A percentile compares a stretch with the other conserved stretches of the same genome.
phyloP scores from a whole-genome alignment of 331 rosid species.

The Rosa hybrid region DNA sequence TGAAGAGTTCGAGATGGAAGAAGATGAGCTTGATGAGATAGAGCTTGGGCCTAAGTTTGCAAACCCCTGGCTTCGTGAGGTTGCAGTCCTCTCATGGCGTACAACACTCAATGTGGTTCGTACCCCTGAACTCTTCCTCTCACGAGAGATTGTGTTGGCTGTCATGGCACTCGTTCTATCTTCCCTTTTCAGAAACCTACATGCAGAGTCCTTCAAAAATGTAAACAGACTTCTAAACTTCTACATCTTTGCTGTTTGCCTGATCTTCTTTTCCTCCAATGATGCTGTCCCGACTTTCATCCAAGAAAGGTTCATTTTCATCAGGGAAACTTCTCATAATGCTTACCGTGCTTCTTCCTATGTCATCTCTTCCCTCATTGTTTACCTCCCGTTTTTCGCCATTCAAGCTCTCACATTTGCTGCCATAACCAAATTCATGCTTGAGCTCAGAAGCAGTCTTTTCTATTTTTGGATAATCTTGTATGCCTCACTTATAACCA shows the following conservation, averaged over 20 bases:
- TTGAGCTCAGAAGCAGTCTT: slow-evolving; percentile 47
- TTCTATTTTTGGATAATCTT: slow-evolving; percentile 67
- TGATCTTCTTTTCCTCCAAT: slow-evolving; percentile 90
- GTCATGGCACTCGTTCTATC: slow-evolving; percentile 85
- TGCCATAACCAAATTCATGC: slow-evolving; percentile 56
- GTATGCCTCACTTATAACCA: slow-evolving; percentile 77
- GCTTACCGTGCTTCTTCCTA: slow-evolving; percentile 91
- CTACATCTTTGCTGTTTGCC: slow-evolving; percentile 86
- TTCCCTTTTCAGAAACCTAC: slow-evolving; percentile 51
- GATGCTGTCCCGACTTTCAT: slow-evolving; percentile 93
- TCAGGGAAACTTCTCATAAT: slow-evolving; percentile 82
- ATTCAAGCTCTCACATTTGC: slow-evolving; percentile 84
- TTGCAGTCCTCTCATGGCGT: slow-evolving; percentile 73
- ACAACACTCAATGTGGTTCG: slow-evolving; percentile 71
- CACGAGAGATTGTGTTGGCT: slow-evolving; percentile 76
- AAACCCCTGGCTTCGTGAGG: slow-evolving; percentile 86
- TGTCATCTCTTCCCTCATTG: slow-evolving; percentile 77
- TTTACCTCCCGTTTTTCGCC: slow-evolving; percentile 88
- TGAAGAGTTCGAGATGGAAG: slow-evolving; percentile 52
- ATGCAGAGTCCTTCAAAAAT: slow-evolving; percentile 47
- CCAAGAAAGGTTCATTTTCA: slow-evolving; percentile 87
- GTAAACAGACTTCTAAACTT: slow-evolving; percentile 80
- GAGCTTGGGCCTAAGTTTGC: slow-evolving; percentile 61
- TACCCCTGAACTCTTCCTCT: slow-evolving; percentile 88
- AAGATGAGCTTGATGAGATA: slow-evolving; percentile 48